These are phyloP conservation scores for Fusarium sp. DNA, from an alignment of 2,329 filamentous ascomycete species.

Conservation along the genomic window DNA sequence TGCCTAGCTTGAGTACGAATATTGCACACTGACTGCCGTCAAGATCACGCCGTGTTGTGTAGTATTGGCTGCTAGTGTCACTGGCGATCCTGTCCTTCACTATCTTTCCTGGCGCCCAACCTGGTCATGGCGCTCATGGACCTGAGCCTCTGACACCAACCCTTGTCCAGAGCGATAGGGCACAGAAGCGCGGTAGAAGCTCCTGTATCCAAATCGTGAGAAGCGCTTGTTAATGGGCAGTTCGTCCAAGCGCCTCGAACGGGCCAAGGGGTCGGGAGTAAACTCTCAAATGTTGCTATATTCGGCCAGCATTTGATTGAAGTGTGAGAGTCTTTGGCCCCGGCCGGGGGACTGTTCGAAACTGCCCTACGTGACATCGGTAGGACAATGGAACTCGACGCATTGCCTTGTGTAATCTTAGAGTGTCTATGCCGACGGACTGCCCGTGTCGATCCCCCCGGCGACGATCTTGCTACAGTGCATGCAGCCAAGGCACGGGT, in stretches of 20 bases:
- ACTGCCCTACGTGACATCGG: constrained; percentile 30
- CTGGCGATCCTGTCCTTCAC: constrained; percentile 7
- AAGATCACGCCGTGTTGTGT: constrained; percentile 11
- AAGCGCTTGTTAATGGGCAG: constrained; percentile 23
- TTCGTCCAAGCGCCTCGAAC: constrained; percentile 31
- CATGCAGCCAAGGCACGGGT: constrained; percentile 17
- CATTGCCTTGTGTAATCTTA: constrained; percentile 32
- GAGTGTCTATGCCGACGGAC: constrained; percentile 28
- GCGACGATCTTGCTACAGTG: constrained; percentile 14
- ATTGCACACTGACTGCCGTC: constrained; percentile 19
- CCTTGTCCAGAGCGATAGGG: constrained; percentile 31
- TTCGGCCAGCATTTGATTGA: constrained; percentile 29
- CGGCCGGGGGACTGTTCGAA: constrained; percentile 14
- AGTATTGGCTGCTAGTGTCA: constrained; percentile 13
- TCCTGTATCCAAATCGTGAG: constrained; percentile 24
- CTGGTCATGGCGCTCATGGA: constrained; percentile 9
- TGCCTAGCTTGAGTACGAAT: constrained; percentile 1
- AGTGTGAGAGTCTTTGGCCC: constrained; percentile 28
- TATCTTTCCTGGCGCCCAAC: not conserved
- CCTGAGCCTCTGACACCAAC: constrained; percentile 36
- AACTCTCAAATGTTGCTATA: constrained; percentile 44
- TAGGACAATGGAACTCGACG: constrained; percentile 9
- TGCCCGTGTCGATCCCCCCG: constrained; percentile 32
- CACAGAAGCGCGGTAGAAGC: constrained; percentile 34
- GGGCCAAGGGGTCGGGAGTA: constrained; percentile 24